Evolutionary conservation across 805 yeast species (phyloP), one percentile per base, ranked within the genome.

Genomic region (Spathaspora passalidarum): DNA sequence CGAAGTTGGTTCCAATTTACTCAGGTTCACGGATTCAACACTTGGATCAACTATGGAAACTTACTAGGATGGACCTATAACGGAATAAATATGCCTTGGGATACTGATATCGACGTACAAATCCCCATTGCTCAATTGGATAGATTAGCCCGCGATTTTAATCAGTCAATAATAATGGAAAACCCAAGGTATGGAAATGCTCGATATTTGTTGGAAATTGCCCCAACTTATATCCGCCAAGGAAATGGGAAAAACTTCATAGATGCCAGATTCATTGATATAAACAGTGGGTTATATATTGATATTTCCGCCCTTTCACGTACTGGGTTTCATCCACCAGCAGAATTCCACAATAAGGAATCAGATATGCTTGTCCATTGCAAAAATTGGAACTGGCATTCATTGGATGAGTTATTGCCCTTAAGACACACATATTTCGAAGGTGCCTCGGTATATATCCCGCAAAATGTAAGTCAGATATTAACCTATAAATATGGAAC

Each of bases 171-270:
- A 21, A 52, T 63, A 14, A 36, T 60, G 2, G 68, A 63, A 50
- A 56, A 61, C 32, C 65, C 70, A 18, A 57, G 61, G 43, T 59
- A 53, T 40, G 73, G 73, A 16, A 62, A 62, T 44, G 55, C 56
- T 11, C 56, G 61, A 34, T 61, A 56, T 42, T 52, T 51, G 29
- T 49, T 62, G 22, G 65, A 61, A 43, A 49, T 61, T 23, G 51
- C 59, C 25, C 66, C 65, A 8, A 57, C 61, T 2, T 62, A 59
- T 47, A 48, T 57, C 10, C 50, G 58, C 38, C 73, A 73, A 48
- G 66, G 76, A 14, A 72, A 73, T 49, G 81, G 81, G 4, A 56
- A 57, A 22, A 66, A 66, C 44, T 61, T 59, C 46, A 66, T 67
- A 20, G 72, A 67, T 45, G 72, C 69, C 8, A 51, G 72, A 38